Base-by-base conservation (phyloP, 805 yeast species). In the Torulaspora quercuum region DNA sequence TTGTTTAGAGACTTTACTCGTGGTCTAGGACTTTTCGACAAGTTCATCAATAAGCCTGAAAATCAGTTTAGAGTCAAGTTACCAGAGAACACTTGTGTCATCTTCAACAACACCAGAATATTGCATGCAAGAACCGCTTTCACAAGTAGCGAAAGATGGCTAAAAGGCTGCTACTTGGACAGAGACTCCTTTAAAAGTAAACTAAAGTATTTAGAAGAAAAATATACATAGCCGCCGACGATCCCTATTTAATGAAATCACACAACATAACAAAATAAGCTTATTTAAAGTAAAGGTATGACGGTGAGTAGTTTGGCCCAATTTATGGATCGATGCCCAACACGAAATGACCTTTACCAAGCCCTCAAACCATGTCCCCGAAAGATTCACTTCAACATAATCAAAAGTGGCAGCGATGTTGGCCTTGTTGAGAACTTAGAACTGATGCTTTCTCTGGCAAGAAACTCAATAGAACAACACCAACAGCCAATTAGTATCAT, bases 131-230 rank as follows among this genome's bases (percentile, higher is more conserved):
- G 92, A 46, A 64, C 64, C 34, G 64, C 52, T 33, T 73, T 72
- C 45, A 70, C 68, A 39, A 70, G 72, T 8, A 75, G 70, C 6
- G 67, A 64, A 18, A 68, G 92, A 44, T 79, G 87, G 83, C 63
- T 84, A 37, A 79, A 81, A 70, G 90, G 90, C 1, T 76, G 86
- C 32, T 83, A 82, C 54, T 61, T 81, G 17, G 90, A 83, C 52
- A 76, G 75, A 12, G 94, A 83, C 53, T 68, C 83, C 22, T 81
- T 70, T 56, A 64, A 77, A 43, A 80, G 88, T n/a, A 76, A 68
- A 44, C 55, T 79, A 29, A 66, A 80, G 48, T 61, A 58, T 15
- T 25, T 60, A 23, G 59, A 53, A 25, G 57, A 52, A 29, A 44
- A 47, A 31, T 46, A 43, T 40, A 35, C 16, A 35, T 37, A 41